Conservation (phyloP, 495 filamentous ascomycete genomes). For the Glarea lozoyensis region DNA sequence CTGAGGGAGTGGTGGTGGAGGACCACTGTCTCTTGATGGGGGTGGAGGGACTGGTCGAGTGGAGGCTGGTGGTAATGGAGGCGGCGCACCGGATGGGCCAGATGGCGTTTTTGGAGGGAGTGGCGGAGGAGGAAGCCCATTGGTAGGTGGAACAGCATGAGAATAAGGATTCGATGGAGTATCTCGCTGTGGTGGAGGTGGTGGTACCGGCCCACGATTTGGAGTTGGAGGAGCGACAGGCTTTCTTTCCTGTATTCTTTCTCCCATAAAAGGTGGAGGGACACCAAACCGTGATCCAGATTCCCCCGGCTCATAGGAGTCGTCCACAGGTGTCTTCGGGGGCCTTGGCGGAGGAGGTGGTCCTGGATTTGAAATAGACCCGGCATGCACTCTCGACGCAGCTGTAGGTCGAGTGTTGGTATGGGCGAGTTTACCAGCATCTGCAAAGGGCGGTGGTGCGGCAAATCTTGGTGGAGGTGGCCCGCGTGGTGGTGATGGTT, state of each 20-base stretch:
- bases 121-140: conserved; percentile 45
- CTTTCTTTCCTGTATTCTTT: conserved; percentile 55
- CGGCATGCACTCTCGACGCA: conserved; percentile 44
- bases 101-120: conserved; percentile 66
- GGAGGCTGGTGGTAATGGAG: conserved; percentile 47
- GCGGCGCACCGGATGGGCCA: conserved; percentile 46
- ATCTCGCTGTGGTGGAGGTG: conserved; percentile 56
- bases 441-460: conserved; percentile 76
- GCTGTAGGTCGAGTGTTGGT: conserved; percentile 41
- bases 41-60: conserved; percentile 34
- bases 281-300: conserved; percentile 56
- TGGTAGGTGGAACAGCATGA: conserved; percentile 30
- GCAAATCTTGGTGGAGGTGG: conserved; percentile 56
- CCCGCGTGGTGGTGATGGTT: conserved; percentile 42
- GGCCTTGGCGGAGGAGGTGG: conserved; percentile 82
- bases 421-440: conserved; percentile 74
- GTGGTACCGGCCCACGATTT: conserved; percentile 54
- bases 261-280: conserved; percentile 72
- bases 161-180: conserved; percentile 22
- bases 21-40: conserved; percentile 29
- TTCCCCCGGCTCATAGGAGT: conserved; percentile 29
- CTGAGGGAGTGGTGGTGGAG: conserved; percentile 28
- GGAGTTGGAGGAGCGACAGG: conserved; percentile 67
- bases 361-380: conserved; percentile 52
- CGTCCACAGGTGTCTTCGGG: conserved; percentile 77